Base-by-base conservation (phyloP, 2,329 filamentous ascomycete species). In the Diplodia corticola region DNA sequence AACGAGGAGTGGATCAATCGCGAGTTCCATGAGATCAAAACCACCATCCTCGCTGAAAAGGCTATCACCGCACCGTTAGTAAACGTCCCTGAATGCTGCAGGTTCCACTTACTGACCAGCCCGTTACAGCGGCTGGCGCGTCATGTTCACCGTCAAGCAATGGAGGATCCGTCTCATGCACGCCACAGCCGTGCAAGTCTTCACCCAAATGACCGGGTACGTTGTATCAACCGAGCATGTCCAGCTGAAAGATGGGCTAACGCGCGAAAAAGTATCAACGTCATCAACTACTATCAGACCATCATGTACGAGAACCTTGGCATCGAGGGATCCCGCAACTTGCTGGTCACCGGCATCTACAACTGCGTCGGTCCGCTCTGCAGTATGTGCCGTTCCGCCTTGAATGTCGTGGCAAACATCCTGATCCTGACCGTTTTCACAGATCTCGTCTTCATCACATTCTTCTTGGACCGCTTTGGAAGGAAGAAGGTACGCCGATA, bases 141-240 rank as follows among this genome's bases (percentile, higher is more conserved):
- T 87, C 63, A 83, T 89, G 76, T 88, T 89, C 71, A 83, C 79
- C 13, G 81, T 85, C 7, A 82, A 84, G 28, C 75, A 83, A 64
- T 88, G 87, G 82, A 83, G 88, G 71, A 88, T 82, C 55, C 81
- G 88, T 17, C 82, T 90, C 60, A 75, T 88, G 69, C 85, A 89
- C 68, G 88, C 85, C 24, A 84, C 84, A 49, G 76, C 86, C 35
- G 84, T 89, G 46, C 88, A 91, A 73, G 82, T 88, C 68, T 88
- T 90, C 70, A 87, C 87, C 55, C 88, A 90, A 69, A 84, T 90
- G 71, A 84, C 82, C n/a, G 86, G 85, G 78, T 78, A 74, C 55
- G 73, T 67, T 7, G 6, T 4, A 13, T 1, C 20, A 10, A n/a
- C 30, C 28, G 10, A 12, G 26, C 5, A 9, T 4, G 24, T 37